Base-by-base conservation (phyloP, 176 grass and related monocot genomes). In the Alloteropsis semialata region DNA sequence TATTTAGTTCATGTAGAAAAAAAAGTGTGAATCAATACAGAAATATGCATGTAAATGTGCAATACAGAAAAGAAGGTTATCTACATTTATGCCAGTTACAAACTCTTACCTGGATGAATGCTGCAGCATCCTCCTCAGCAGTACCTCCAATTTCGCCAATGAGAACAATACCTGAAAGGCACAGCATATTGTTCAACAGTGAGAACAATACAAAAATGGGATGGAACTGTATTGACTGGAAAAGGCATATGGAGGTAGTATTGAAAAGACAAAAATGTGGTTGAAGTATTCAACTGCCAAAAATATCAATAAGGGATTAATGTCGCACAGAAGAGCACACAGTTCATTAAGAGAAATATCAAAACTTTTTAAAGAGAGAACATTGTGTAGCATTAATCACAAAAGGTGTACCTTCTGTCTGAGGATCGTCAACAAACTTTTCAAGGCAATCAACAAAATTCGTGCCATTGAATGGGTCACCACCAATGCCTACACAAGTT, bases 61-160 rank as follows among this genome's bases (percentile, higher is more conserved):
- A n/a, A 66, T 57, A 63, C 17, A 87, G 39, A 66, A 76, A 86
- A 64, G 3, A 54, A 78, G 10, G 34, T 0, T 36, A 70, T 28
- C 5, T 15, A 49, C 32, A 79, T 39, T 80, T 69, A 45, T 19
- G 17, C 1, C 12, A 41, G 48, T 64, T 30, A 65, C 27, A 86
- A 50, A 85, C 51, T 53, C 84, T 77, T 83, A 99, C 97, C 88
- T 66, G 82, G 74, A 99, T 99, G 82, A 99, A 94, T 46, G 93
- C 87, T 84, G 97, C 97, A 82, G 93, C 97, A 89, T 99, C 97
- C 80, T 99, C 97, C 82, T 99, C 97, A n/a, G 97, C 97, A 30
- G 91, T 99, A 87, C 97, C 93, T 66, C 97, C 97, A 87, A 99
- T 96, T 92, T 99, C 97, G 48, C 97, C 97, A 67, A 99, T 99